Percentiles rank a stretch among this genome's conserved stretches.
Conservation (phyloP, 75 land plant genomes). For the Larix kaempferi region DNA sequence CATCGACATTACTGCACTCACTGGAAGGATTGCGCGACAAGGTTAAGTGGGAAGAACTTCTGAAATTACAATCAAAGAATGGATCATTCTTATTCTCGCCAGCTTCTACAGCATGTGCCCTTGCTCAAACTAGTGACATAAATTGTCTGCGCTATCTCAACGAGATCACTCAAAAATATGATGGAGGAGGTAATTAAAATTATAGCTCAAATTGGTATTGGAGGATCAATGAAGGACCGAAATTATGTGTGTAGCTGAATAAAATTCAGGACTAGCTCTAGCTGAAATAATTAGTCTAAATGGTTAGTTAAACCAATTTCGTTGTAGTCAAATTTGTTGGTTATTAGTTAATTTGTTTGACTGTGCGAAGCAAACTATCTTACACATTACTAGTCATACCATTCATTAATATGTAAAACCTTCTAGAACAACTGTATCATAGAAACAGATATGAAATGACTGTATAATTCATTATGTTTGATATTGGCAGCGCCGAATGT, state of each 20-base stretch:
- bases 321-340: too few relatives aligned
- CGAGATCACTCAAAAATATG: constrained; percentile 37
- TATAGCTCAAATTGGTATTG: too few relatives aligned
- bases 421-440: neutral
- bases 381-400: too few relatives aligned
- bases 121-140: constrained; percentile 64
- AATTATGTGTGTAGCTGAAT: neutral
- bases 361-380: too few relatives aligned
- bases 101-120: constrained; percentile 89
- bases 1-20: constrained; percentile 79
- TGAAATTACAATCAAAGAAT: constrained; percentile 58
- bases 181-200: constrained; percentile 64
- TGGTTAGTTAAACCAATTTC: too few relatives aligned
- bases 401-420: too few relatives aligned
- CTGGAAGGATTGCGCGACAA: constrained; percentile 71
- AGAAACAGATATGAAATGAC: neutral
- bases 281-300: too few relatives aligned
- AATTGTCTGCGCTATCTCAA: constrained; percentile 69
- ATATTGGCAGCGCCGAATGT: constrained; percentile 71
- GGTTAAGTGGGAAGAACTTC: constrained; percentile 79
- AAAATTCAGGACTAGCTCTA: neutral
- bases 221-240: too few relatives aligned
- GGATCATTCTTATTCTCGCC: constrained; percentile 91
- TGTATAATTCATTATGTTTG: constrained; percentile 12
- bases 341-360: too few relatives aligned